Conservation (phyloP, 352 stramenopile species). For the Globisporangium mamillatum region DNA sequence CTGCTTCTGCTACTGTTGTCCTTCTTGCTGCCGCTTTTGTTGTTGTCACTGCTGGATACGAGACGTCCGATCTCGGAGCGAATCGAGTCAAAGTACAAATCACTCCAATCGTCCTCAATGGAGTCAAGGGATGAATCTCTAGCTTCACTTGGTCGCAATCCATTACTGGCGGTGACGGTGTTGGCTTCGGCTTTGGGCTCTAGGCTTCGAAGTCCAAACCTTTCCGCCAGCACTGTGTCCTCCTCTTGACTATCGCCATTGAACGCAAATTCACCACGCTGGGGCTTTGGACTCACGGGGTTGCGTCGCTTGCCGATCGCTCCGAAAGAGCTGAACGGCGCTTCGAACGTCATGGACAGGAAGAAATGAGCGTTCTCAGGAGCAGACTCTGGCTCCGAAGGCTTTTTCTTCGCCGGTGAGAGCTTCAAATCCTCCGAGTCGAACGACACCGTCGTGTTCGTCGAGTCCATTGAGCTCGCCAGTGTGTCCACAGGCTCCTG, state of each 20-base stretch:
- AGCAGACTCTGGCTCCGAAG: neutral
- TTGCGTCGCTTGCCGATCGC: conserved; percentile 15
- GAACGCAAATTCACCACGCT: neutral
- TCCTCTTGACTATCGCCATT: conserved; percentile 1
- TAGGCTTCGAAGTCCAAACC: conserved; percentile 4
- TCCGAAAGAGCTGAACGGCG: conserved; percentile 19
- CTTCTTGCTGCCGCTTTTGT: neutral
- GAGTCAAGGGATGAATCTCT: neutral
- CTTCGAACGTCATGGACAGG: conserved; percentile 13
- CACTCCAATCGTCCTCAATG: conserved; percentile 18
- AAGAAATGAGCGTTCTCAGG: conserved; percentile 12
- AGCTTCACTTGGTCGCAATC: neutral
- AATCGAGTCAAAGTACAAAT: conserved; percentile 26
- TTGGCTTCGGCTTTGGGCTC: neutral
- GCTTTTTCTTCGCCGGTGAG: neutral
- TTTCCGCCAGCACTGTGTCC: conserved; percentile 11
- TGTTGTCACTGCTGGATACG: neutral
- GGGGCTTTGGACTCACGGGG: neutral
- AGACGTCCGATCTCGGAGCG: conserved; percentile 21
- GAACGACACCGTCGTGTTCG: conserved; percentile 18
- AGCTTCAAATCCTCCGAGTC: conserved; percentile 15
- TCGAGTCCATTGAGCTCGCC: conserved; percentile 16
- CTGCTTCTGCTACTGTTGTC: neutral
- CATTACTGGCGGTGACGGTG: neutral
- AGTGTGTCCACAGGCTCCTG: conserved; percentile 2